Conservation (phyloP, 2,329 filamentous ascomycete genomes). For the Hypoxylon sp. region DNA sequence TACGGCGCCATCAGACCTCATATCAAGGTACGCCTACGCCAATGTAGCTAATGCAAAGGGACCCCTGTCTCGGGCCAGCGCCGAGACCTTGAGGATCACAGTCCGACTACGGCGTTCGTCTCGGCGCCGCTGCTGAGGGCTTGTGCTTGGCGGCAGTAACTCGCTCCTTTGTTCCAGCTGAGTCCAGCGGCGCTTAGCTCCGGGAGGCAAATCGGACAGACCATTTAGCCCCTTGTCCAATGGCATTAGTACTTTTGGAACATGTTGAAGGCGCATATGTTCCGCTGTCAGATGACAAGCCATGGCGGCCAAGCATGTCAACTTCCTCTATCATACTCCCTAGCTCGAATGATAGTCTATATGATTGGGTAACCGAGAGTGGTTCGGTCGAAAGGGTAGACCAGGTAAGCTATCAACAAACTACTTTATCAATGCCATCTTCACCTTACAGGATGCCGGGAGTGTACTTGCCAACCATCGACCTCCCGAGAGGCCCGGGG, state of each 20-base stretch:
- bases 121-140: constrained; percentile 29
- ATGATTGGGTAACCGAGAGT: constrained; percentile 16
- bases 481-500: not conserved
- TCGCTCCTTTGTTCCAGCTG: constrained; percentile 17
- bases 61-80: constrained; percentile 26
- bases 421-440: not conserved
- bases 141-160: constrained; percentile 24
- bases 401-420: not conserved
- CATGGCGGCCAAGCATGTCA: constrained; percentile 2
- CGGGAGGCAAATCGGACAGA: constrained; percentile 2
- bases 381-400: constrained; percentile 4
- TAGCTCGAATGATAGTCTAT: not conserved
- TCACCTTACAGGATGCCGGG: not conserved
- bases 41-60: constrained; percentile 30
- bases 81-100: constrained; percentile 17
- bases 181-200: constrained; percentile 12
- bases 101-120: constrained; percentile 29
- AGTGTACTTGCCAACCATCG: not conserved
- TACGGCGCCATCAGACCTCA: constrained; percentile 14
- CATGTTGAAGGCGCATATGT: not conserved
- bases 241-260: not conserved
- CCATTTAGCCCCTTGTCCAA: constrained; percentile 10
- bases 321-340: constrained; percentile 7
- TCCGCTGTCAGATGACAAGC: constrained; percentile 1
- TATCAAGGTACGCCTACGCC: constrained; percentile 17